Conservation (phyloP, 192 early-diverging fungal species). For the Glomus cerebriforme region DNA sequence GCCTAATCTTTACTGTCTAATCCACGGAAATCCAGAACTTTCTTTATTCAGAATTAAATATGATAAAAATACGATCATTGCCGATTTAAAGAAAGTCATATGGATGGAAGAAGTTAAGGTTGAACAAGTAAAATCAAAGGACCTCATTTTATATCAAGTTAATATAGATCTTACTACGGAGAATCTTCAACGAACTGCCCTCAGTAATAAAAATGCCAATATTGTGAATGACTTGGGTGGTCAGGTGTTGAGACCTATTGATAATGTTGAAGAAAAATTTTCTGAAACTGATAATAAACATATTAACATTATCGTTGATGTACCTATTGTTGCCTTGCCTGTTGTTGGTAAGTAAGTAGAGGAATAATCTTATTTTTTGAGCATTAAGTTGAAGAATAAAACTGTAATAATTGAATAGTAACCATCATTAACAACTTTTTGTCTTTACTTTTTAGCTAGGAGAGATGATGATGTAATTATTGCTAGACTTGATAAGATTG, state of each 20-base stretch:
- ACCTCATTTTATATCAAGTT: background rate
- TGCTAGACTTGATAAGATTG: background rate
- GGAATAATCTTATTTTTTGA: too few species aligned
- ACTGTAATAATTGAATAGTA: background rate
- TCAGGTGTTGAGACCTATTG: background rate
- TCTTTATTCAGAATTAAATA: too few species aligned
- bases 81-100: too few species aligned
- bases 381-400: background rate
- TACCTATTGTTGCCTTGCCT: background rate
- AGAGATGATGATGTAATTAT: slow-evolving; percentile 1
- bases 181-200: background rate
- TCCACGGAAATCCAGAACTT: too few species aligned
- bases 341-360: background rate
- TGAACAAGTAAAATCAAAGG: too few species aligned
- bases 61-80: too few species aligned
- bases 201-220: background rate
- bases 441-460: background rate
- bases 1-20: too few species aligned
- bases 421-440: background rate
- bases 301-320: background rate
- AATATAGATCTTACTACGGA: background rate
- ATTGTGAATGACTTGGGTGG: background rate
- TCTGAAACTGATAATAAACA: background rate
- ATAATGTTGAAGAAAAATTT: too few species aligned
- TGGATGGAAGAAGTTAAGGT: too few species aligned